phyloP scores from a whole-genome alignment of 2,329 filamentous ascomycete species.

The Acephala macrosclerotiorum region DNA sequence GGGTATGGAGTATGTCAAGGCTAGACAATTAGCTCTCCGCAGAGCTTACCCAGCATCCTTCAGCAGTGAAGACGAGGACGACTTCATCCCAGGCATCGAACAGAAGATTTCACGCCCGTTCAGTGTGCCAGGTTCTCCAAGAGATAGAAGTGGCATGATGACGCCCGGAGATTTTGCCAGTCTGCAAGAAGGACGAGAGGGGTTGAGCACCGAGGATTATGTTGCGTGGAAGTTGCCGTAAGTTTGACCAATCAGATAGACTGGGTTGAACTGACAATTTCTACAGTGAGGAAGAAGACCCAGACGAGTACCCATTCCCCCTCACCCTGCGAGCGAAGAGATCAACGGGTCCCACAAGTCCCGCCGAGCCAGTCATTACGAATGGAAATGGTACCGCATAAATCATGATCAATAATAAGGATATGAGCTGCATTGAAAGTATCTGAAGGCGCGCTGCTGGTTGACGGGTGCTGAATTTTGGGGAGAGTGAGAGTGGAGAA shows the following conservation, averaged over 20 bases:
- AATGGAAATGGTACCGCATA: slow-evolving; percentile 37
- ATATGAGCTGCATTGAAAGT: background rate
- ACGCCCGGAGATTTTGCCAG: slow-evolving; percentile 98
- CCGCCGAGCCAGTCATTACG: slow-evolving; percentile 38
- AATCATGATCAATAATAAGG: background rate
- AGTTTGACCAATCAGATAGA: slow-evolving; percentile 54
- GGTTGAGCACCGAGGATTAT: slow-evolving; percentile 94
- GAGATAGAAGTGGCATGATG: slow-evolving; percentile 96
- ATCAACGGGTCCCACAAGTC: slow-evolving; percentile 40
- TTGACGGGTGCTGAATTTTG: background rate
- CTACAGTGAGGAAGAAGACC: slow-evolving; percentile 87
- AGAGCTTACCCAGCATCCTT: slow-evolving; percentile 92
- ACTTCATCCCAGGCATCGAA: slow-evolving; percentile 91
- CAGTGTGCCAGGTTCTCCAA: slow-evolving; percentile 91
- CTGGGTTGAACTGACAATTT: slow-evolving; percentile 28
- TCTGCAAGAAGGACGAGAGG: slow-evolving; percentile 91
- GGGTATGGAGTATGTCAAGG: slow-evolving; percentile 99
- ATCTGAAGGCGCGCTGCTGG: background rate
- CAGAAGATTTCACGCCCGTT: slow-evolving; percentile 95
- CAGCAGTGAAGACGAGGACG: slow-evolving; percentile 78
- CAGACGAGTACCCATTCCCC: slow-evolving; percentile 77
- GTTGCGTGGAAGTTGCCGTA: slow-evolving; percentile 98
- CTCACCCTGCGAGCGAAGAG: slow-evolving; percentile 65
- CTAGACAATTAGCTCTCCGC: slow-evolving; percentile 87
- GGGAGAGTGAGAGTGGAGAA: background rate